Evolutionary conservation across 2,329 filamentous ascomycete genomes (phyloP).

Genomic region (Apiospora aurea): DNA sequence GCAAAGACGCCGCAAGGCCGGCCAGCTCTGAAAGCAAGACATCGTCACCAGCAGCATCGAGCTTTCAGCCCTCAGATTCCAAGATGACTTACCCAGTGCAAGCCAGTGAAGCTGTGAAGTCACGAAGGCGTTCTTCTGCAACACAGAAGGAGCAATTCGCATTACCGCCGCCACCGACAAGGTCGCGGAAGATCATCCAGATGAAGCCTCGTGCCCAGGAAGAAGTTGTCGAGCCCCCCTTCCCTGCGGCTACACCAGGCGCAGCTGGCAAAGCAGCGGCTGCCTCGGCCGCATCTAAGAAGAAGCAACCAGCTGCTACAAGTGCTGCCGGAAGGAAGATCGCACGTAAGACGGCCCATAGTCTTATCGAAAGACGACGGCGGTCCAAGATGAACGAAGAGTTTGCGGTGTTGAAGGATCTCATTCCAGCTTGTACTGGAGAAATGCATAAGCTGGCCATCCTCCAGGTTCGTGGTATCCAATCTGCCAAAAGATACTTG

Average conservation of each 20-base stretch:
- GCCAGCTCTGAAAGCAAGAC: constrained; percentile 50
- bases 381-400: constrained; percentile 99
- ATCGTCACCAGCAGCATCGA: constrained; percentile 36
- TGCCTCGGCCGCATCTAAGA: constrained; percentile 60
- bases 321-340: constrained; percentile 93
- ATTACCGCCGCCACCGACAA: constrained; percentile 88
- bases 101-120: constrained; percentile 55
- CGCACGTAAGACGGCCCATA: constrained; percentile 94
- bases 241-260: background rate
- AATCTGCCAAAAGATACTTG: background rate
- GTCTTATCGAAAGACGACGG: constrained; percentile 86
- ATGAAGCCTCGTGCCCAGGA: constrained; percentile 77
- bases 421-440: constrained; percentile 95
- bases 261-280: constrained; percentile 31
- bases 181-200: constrained; percentile 95
- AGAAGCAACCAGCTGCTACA: constrained; percentile 76
- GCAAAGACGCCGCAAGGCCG: constrained; percentile 53
- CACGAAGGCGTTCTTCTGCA: constrained; percentile 59
- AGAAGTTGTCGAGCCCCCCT: constrained; percentile 39
- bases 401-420: constrained; percentile 88
- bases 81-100: constrained; percentile 53
- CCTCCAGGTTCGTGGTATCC: constrained; percentile 69
- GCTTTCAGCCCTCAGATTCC: constrained; percentile 29
- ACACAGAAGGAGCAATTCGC: constrained; percentile 71
- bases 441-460: constrained; percentile 99